Percentiles rank a stretch among this genome's conserved stretches.
These are phyloP conservation scores for Magnaporthiopsis rhizophila DNA, from an alignment of 2,329 filamentous ascomycete species.

Conservation along the genomic window DNA sequence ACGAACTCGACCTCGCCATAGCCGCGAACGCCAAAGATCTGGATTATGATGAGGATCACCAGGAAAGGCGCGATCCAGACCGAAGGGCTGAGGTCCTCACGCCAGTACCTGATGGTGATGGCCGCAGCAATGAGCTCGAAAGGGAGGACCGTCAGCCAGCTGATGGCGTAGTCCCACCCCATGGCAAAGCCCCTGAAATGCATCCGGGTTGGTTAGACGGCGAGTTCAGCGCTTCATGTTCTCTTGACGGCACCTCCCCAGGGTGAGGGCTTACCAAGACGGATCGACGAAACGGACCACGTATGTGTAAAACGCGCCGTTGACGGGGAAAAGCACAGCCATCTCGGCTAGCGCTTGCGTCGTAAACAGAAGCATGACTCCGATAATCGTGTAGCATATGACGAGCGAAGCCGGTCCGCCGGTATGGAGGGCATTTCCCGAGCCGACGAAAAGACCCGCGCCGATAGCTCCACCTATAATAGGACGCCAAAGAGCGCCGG, in stretches of 20 bases:
- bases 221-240: background rate
- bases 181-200: slow-evolving; percentile 38
- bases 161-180: slow-evolving; percentile 44
- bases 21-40: slow-evolving; percentile 49
- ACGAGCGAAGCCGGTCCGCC: slow-evolving; percentile 49
- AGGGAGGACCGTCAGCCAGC: slow-evolving; percentile 41
- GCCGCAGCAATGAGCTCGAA: slow-evolving; percentile 47
- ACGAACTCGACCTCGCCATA: slow-evolving; percentile 53
- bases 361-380: slow-evolving; percentile 49
- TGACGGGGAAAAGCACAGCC: slow-evolving; percentile 51
- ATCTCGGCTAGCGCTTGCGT: slow-evolving; percentile 54
- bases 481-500: no score
- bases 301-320: slow-evolving; percentile 56
- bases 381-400: slow-evolving; percentile 47
- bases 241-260: background rate
- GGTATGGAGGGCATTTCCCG: slow-evolving; percentile 48
- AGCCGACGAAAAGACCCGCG: slow-evolving; percentile 62
- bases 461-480: slow-evolving; percentile 33
- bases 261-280: slow-evolving; percentile 31
- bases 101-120: slow-evolving; percentile 47
- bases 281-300: slow-evolving; percentile 54
- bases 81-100: slow-evolving; percentile 38
- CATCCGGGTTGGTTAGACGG: background rate
- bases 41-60: slow-evolving; percentile 39
- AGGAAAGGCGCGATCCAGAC: slow-evolving; percentile 52